Evolutionary conservation across 305 asterid genomes (phyloP), one percentile per base, ranked within the genome.

Genomic region (Rubia tinctorum): DNA sequence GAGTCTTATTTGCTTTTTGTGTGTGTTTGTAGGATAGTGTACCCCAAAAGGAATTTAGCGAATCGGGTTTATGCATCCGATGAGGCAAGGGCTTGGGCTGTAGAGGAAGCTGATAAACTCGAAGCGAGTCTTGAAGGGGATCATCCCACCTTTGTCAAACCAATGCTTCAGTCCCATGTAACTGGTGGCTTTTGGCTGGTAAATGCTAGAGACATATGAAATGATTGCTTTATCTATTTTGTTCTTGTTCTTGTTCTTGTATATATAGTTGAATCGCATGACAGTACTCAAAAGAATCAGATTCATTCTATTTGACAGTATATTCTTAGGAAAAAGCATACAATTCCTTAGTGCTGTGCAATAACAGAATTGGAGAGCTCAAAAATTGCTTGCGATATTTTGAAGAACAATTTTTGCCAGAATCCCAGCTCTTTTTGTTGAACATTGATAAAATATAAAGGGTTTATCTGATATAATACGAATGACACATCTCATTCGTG

Each of bases 161-260:
- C 97, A 20, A 93, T 93, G 97, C 93, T 89, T 42, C 98, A 90
- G n/a, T 93, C 98, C 66, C 97, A 93, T 79, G 97, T 93, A 44
- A 88, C 94, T 69, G 97, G 98, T 42, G 97, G 98, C 20, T 93
- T 93, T 80, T 93, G 98, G 97, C 89, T 93, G 95, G 98, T 93
- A 68, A 81, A 83, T 10, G 13, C 4, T 13, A 3, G 68, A 27
- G 37, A 20, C 8, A 1, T 58, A 22, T 15, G 43, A 10, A 27
- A 23, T 63, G 59, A 53, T 4, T 43, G 49, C 14, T 44, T n/a
- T n/a, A n/a, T n/a, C n/a, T 55, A 11, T 68, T 15, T 68, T 63
- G 10, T 34, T n/a, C n/a, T 47, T n/a, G 61, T 27, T 27, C 10
- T 56, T 45, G 8, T 55, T 67, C 51, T 40, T 42, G 42, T 42